A percentile compares a stretch with the other conserved stretches of the same genome.
Evolutionary conservation across 257 asterid genomes (phyloP).

Genomic region (Solanum arcanum): DNA sequence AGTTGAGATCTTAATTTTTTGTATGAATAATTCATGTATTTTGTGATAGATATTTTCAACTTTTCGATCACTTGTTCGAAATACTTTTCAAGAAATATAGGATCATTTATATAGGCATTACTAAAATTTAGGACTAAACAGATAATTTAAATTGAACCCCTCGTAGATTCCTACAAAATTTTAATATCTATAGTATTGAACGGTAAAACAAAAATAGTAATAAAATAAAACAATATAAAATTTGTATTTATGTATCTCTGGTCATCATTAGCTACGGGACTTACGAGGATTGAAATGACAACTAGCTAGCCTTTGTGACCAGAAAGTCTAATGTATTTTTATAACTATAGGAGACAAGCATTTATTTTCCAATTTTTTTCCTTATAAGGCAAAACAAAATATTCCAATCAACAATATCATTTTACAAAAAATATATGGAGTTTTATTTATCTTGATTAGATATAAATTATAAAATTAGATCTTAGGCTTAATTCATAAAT

Average conservation of each 20-base stretch:
- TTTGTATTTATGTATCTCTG: not conserved
- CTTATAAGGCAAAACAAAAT: not conserved
- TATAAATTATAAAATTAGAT: too few species aligned
- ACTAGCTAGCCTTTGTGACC: not conserved
- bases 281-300: not conserved
- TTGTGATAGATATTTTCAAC: too few species aligned
- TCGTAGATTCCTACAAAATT: accelerated
- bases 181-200: not conserved
- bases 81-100: too few species aligned
- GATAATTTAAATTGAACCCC: accelerated
- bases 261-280: conserved; percentile 1
- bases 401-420: not conserved
- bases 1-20: too few species aligned
- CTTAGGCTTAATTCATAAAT: accelerated
- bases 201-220: not conserved
- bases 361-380: too few species aligned
- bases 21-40: too few species aligned
- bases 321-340: not conserved
- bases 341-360: too few species aligned
- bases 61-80: too few species aligned
- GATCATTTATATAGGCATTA: too few species aligned
- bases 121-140: too few species aligned
- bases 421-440: too few species aligned
- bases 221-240: not conserved
- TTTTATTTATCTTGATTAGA: too few species aligned